Conservation (phyloP, 345 rosid species). For the Pugionium cornutum region DNA sequence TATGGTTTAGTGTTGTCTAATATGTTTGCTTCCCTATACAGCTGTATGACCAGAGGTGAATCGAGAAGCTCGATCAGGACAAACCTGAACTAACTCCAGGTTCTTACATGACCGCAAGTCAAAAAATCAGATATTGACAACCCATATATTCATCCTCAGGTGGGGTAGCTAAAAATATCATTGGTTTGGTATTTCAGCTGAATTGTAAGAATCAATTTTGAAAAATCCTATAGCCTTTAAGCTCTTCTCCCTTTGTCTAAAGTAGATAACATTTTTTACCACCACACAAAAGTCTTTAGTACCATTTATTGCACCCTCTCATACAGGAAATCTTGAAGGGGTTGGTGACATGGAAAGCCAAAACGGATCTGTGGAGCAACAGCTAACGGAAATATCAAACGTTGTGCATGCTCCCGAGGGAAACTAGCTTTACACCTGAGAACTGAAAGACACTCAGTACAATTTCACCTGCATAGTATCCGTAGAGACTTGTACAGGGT, state of each 20-base stretch:
- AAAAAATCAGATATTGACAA: constrained; percentile 58
- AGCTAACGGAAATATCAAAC: constrained; percentile 60
- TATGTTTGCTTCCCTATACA: constrained; percentile 10
- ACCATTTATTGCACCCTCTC: constrained; percentile 7
- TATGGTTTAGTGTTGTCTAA: not conserved
- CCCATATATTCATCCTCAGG: constrained; percentile 58
- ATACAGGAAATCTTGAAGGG: constrained; percentile 73
- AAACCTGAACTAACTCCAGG: constrained; percentile 66
- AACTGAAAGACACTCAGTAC: constrained; percentile 33
- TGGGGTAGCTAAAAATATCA: constrained; percentile 32
- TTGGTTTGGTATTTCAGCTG: constrained; percentile 11
- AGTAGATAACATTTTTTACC: constrained; percentile 6
- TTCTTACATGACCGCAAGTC: constrained; percentile 57
- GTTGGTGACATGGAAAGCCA: constrained; percentile 70
- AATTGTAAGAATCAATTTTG: constrained; percentile 9
- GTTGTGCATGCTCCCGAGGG: constrained; percentile 54
- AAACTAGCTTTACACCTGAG: constrained; percentile 22
- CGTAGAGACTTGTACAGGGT: constrained; percentile 42
- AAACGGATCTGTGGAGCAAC: constrained; percentile 56
- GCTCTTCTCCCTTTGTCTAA: not conserved
- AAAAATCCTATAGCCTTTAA: constrained; percentile 1
- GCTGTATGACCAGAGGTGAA: constrained; percentile 54
- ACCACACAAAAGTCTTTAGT: constrained; percentile 1
- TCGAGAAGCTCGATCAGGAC: constrained; percentile 54
- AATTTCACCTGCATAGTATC: constrained; percentile 36